These are phyloP conservation scores for Gastrolobium villosum DNA, from an alignment of 306 rosid species.

Conservation along the genomic window DNA sequence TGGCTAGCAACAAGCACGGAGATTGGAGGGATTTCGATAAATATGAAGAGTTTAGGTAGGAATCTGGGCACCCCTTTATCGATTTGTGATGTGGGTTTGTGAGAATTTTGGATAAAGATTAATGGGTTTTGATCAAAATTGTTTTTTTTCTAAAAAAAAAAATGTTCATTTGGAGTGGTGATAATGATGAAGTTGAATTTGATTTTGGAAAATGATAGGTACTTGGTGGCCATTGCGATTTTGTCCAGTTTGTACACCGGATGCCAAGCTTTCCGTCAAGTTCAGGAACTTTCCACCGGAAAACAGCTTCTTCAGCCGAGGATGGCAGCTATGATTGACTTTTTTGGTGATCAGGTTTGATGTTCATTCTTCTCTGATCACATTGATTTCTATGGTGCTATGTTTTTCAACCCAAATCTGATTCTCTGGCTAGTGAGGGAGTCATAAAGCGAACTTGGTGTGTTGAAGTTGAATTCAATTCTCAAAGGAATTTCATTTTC, in stretches of 20 bases:
- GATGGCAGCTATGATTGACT: constrained; percentile 61
- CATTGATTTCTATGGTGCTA: constrained; percentile 22
- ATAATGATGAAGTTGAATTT: constrained; percentile 8
- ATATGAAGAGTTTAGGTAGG: constrained; percentile 73
- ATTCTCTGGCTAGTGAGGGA: constrained; percentile 3
- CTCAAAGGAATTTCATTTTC: constrained; percentile 27
- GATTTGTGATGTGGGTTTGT: too few relatives aligned
- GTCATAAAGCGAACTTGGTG: constrained; percentile 26
- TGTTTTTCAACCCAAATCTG: neutral
- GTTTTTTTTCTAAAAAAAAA: neutral
- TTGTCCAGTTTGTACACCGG: constrained; percentile 69
- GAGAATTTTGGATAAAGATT: constrained; percentile 1
- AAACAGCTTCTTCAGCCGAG: constrained; percentile 54
- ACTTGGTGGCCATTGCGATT: constrained; percentile 70
- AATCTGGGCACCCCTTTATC: neutral
- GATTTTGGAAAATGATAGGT: constrained; percentile 54
- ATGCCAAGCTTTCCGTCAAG: constrained; percentile 60
- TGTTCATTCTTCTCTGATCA: constrained; percentile 23
- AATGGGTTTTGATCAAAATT: constrained; percentile 39
- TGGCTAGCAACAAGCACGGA: constrained; percentile 79
- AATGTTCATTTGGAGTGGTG: constrained; percentile 3
- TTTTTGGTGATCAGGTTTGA: constrained; percentile 80
- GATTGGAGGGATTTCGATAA: constrained; percentile 64
- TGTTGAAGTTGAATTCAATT: constrained; percentile 14
- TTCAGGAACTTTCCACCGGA: constrained; percentile 61